Percentiles rank a stretch among this genome's conserved stretches.
Conservation (phyloP, 257 asterid species). For the Solanum pimpinellifolium region DNA sequence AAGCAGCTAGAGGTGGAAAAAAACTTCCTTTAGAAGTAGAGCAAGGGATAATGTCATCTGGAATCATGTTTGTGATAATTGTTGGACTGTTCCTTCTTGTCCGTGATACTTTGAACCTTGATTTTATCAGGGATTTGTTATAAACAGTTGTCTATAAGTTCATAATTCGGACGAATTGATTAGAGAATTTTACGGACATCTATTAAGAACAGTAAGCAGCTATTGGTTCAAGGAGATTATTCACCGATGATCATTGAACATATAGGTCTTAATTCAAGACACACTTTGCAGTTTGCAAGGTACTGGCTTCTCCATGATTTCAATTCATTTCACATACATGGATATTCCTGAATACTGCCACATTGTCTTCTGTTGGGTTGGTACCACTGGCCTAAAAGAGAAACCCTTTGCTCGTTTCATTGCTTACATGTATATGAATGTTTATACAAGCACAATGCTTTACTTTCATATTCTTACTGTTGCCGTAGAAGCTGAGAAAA, state of each 20-base stretch:
- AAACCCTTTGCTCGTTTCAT: not conserved
- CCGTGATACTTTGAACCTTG: slow-evolving; percentile 84
- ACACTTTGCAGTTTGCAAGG: not conserved
- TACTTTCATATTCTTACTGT: not conserved
- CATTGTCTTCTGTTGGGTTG: not conserved
- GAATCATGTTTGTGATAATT: slow-evolving; percentile 56
- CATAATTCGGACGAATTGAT: not conserved
- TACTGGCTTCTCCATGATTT: slow-evolving; percentile 2
- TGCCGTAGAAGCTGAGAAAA: not conserved
- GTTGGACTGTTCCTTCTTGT: slow-evolving; percentile 82
- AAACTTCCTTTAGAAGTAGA: slow-evolving; percentile 82
- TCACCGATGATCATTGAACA: not conserved
- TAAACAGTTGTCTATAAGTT: slow-evolving; percentile 16
- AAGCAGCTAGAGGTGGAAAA: slow-evolving; percentile 92
- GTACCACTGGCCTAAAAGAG: not conserved
- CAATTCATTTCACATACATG: not conserved
- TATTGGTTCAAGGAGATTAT: not conserved
- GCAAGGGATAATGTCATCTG: slow-evolving; percentile 88
- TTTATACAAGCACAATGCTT: not conserved
- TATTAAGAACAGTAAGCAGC: not conserved
- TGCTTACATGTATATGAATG: not conserved
- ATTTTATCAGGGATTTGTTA: slow-evolving; percentile 64
- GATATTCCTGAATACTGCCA: not conserved
- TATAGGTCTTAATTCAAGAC: not conserved
- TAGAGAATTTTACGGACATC: not conserved